These are phyloP conservation scores for Monosiga brevicollis DNA, from an alignment of 78 protist species.

Conservation along the genomic window DNA sequence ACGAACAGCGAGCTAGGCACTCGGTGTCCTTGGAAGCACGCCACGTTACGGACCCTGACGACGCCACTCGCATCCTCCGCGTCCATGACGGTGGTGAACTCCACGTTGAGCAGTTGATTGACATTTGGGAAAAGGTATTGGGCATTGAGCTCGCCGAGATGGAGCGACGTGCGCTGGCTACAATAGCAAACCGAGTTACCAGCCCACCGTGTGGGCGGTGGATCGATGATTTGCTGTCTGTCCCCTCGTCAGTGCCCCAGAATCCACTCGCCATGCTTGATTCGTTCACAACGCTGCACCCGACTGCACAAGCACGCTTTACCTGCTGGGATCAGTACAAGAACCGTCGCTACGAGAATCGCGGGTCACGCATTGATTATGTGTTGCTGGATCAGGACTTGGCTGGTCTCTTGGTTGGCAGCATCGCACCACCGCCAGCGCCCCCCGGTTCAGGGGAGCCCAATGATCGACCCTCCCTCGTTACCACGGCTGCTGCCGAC, in stretches of 20 bases:
- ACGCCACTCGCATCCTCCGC: too few species aligned
- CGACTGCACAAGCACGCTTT: not conserved
- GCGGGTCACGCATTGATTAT: not conserved
- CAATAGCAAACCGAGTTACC: not conserved
- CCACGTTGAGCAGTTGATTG: not conserved
- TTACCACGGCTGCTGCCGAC: not conserved
- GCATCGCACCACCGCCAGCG: too few species aligned
- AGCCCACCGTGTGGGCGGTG: not conserved
- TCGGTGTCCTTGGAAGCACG: too few species aligned
- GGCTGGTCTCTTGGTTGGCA: too few species aligned
- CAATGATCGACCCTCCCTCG: not conserved
- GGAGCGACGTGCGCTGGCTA: not conserved
- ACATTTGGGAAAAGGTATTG: not conserved
- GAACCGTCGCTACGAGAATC: not conserved
- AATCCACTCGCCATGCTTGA: too few species aligned
- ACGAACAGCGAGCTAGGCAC: too few species aligned
- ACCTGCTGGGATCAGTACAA: not conserved
- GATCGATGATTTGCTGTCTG: not conserved
- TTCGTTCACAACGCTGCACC: not conserved
- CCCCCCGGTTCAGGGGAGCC: too few species aligned
- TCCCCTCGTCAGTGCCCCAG: not conserved
- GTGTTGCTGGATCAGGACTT: not conserved
- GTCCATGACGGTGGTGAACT: not conserved
- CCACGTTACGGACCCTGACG: too few species aligned
- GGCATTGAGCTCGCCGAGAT: not conserved